These are phyloP conservation scores for Nemania sp. DNA, from an alignment of 2,329 filamentous ascomycete genomes.

Conservation along the genomic window DNA sequence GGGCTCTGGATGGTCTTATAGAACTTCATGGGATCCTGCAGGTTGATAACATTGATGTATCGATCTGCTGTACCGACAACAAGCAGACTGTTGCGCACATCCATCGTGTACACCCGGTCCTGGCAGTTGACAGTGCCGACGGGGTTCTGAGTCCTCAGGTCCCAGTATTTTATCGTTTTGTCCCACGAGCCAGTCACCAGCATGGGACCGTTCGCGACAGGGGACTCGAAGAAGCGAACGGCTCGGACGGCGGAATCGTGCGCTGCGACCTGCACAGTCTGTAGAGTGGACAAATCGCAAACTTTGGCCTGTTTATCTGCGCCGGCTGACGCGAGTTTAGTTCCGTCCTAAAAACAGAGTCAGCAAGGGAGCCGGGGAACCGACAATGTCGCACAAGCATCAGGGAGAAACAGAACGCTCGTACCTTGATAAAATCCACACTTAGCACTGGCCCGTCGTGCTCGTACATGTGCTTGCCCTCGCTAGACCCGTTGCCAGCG, in stretches of 20 bases:
- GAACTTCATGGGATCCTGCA: conserved; percentile 84
- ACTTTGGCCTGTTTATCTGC: conserved; percentile 90
- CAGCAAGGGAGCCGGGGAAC: neutral
- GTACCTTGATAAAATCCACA: conserved; percentile 85
- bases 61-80: conserved; percentile 93
- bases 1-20: conserved; percentile 97
- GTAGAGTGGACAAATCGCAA: conserved; percentile 74
- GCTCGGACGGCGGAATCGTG: conserved; percentile 83
- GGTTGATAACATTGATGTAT: conserved; percentile 93
- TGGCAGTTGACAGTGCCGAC: conserved; percentile 68
- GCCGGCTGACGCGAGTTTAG: conserved; percentile 82
- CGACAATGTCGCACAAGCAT: neutral
- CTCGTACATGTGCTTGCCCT: conserved; percentile 84
- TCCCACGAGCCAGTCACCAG: conserved; percentile 93
- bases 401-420: conserved; percentile 32
- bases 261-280: conserved; percentile 73
- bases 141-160: conserved; percentile 68
- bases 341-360: conserved; percentile 69
- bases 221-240: conserved; percentile 75
- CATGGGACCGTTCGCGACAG: conserved; percentile 68
- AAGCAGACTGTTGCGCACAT: conserved; percentile 83
- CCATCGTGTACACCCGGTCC: conserved; percentile 88
- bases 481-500: conserved; percentile 72
- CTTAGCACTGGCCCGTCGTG: conserved; percentile 84
- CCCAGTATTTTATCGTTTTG: conserved; percentile 90